Evolutionary conservation across 352 stramenopile genomes (phyloP), one percentile per base, ranked within the genome.

Genomic region (Pythium sukuiense): DNA sequence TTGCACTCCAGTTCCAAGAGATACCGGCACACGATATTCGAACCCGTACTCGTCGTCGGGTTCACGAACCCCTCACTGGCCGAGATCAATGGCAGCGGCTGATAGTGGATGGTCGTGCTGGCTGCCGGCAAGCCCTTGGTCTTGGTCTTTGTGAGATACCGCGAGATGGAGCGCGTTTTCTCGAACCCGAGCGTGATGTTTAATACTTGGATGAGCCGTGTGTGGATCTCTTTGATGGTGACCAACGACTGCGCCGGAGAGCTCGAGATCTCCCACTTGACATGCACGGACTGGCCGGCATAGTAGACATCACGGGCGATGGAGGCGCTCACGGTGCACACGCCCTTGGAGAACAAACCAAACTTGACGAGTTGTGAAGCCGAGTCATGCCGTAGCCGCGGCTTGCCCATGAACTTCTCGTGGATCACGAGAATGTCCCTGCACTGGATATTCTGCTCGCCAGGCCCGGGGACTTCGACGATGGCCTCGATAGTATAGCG

Each of bases 251-350:
- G 63, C 65, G 39, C 81, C 79, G 24, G 59, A 18, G 67, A 84
- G 79, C 46, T 73, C 64, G 65, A 87, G 46, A 70, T 80, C 59
- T 82, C 72, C 68, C 78, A 88, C 18, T 84, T 76, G 53, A 90
- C 82, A 24, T 81, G 63, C 52, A 81, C 74, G 5, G 79, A 85
- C 43, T 90, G 79, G 13, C 78, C 74, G 0, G 83, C 58, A 32
- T 87, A 69, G 49, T 89, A 92, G 32, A 89, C 74, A 55, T 83
- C 87, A 41, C 87, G 89, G 61, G 89, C 78, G 77, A 90, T 87
- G 0, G 76, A 74, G 2, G 82, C 81, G 26, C 76, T 62, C 1
- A 92, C 66, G 11, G 76, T 30, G 52, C 77, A 88, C 9, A 46
- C 72, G 33, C 81, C 81, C 39, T 83, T 79, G 59, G 70, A 81